Percentiles rank a stretch among this genome's conserved stretches.
Conservation (phyloP, 2,329 filamentous ascomycete genomes). For the Talaromyces sp. region DNA sequence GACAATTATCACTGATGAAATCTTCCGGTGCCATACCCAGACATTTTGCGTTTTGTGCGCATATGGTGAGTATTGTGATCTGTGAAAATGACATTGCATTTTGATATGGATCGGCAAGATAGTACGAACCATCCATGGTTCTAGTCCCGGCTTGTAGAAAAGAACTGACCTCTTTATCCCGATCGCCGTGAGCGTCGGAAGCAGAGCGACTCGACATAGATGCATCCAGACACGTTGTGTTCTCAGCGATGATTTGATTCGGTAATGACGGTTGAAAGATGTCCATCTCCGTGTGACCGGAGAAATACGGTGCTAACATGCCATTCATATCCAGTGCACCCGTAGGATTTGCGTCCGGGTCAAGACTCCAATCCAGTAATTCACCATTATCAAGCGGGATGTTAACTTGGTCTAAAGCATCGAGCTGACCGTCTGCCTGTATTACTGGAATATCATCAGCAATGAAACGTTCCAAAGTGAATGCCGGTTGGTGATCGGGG, state of each 20-base stretch:
- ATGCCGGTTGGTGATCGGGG: neutral
- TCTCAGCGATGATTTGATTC: neutral
- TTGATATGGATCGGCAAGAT: conserved; percentile 8
- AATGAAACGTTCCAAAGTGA: neutral
- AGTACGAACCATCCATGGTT: neutral
- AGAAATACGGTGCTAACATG: neutral
- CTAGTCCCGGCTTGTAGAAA: neutral
- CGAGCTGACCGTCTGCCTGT: neutral
- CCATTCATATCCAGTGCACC: neutral
- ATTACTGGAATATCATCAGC: neutral
- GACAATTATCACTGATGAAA: conserved; percentile 1
- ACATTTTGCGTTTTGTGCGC: conserved; percentile 10
- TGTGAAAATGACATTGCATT: conserved; percentile 7
- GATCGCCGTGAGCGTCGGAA: neutral
- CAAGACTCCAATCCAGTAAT: neutral
- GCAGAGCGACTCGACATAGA: neutral
- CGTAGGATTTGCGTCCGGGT: no score
- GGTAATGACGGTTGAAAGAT: neutral
- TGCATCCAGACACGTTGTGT: neutral
- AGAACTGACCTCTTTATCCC: neutral
- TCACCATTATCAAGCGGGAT: neutral
- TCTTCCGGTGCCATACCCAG: neutral
- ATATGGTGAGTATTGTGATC: conserved; percentile 7
- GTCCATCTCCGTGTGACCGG: neutral
- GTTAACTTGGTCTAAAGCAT: neutral